Evolutionary conservation across 208 protist genomes (phyloP).

Genomic region (Wallacemonas sp.): DNA sequence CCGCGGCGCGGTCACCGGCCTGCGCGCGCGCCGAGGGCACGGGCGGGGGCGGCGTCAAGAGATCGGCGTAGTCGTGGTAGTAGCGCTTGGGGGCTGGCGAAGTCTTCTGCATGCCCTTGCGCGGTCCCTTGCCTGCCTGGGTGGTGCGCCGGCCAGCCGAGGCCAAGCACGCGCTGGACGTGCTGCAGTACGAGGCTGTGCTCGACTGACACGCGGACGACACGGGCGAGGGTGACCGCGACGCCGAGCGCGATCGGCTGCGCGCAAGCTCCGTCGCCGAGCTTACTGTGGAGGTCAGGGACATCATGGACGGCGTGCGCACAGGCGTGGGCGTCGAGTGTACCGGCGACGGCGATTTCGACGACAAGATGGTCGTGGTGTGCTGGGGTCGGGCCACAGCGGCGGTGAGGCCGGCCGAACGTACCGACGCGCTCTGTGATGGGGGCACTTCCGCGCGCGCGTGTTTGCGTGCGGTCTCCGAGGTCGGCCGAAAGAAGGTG

Average conservation of each 20-base stretch:
- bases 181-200: slow-evolving; percentile 11
- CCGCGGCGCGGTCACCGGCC: not conserved
- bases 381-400: not conserved
- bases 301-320: not conserved
- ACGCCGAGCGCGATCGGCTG: not conserved
- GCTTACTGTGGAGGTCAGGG: not conserved
- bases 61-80: slow-evolving; percentile 4
- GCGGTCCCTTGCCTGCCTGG: not conserved
- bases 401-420: not conserved
- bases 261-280: not conserved
- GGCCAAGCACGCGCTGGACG: not conserved
- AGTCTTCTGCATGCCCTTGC: too few species aligned
- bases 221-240: not conserved
- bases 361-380: not conserved
- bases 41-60: not conserved
- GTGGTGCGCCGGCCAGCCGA: not conserved
- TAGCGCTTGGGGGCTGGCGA: too few species aligned
- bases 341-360: not conserved
- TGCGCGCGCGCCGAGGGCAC: not conserved
- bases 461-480: not conserved
- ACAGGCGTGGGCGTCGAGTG: not conserved
- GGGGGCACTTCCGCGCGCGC: not conserved
- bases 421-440: not conserved
- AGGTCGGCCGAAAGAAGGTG: not conserved
- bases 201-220: not conserved